phyloP scores from a whole-genome alignment of 2,329 filamentous ascomycete genomes.

The Sphaerulina vaccinii region DNA sequence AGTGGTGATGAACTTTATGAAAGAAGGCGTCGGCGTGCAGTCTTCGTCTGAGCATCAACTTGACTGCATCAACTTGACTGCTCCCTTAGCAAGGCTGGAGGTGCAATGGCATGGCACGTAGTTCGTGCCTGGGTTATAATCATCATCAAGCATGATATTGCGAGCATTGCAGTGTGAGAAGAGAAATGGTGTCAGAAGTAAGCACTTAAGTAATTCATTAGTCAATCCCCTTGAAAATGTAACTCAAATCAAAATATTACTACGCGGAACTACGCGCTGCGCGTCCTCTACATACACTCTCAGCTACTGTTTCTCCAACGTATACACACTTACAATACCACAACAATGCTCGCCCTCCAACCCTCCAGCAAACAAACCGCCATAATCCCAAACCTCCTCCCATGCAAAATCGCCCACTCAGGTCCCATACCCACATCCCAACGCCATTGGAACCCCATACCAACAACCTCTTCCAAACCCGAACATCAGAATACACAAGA shows the following conservation, averaged over 20 bases:
- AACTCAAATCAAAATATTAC: no score
- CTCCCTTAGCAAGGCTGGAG: no score
- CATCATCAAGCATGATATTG: no score
- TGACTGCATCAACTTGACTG: not conserved
- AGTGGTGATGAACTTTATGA: not conserved
- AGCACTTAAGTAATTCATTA: no score
- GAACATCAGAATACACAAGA: slow-evolving; percentile 34
- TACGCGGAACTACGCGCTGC: no score
- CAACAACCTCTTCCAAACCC: not conserved
- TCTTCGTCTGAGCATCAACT: not conserved
- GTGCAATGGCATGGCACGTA: no score
- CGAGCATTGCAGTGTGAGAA: no score
- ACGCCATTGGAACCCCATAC: slow-evolving; percentile 68
- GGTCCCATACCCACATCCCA: slow-evolving; percentile 64
- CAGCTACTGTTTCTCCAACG: not conserved
- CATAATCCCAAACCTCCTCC: slow-evolving; percentile 69
- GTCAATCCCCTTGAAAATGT: no score
- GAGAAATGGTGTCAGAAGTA: no score
- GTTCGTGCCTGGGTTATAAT: no score
- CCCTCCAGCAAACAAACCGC: slow-evolving; percentile 35
- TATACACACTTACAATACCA: not conserved
- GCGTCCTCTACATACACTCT: not conserved
- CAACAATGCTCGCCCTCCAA: slow-evolving; percentile 48
- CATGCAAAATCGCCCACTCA: slow-evolving; percentile 76
- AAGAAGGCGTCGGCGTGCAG: not conserved